Evolutionary conservation across 148 eudicot species (phyloP).

Genomic region (Gaultheria prostrata): DNA sequence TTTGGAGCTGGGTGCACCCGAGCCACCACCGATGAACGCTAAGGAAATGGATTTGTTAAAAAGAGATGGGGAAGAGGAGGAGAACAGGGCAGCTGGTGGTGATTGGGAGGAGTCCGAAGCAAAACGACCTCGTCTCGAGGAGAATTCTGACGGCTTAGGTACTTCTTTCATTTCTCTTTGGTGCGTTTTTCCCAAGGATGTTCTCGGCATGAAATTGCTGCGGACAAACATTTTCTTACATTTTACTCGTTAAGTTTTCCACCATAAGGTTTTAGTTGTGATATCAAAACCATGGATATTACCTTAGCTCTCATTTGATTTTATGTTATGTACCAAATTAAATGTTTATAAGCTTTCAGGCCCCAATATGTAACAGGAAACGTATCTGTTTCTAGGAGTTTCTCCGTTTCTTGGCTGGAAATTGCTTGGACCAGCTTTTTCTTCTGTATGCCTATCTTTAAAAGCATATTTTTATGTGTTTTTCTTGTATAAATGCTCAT

Average conservation of each 20-base stretch:
- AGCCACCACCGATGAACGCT: slow-evolving; percentile 12
- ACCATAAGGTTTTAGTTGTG: neutral
- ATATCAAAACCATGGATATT: neutral
- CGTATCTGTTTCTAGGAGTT: neutral
- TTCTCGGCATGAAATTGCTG: too few relatives aligned
- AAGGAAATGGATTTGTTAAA: slow-evolving; percentile 16
- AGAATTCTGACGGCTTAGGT: slow-evolving; percentile 40
- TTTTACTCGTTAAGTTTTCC: neutral
- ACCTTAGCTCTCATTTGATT: neutral
- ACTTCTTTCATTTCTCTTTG: neutral
- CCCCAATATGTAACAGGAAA: neutral
- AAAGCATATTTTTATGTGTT: neutral
- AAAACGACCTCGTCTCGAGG: slow-evolving; percentile 71
- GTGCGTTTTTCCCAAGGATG: neutral
- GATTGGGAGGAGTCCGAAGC: slow-evolving; percentile 29
- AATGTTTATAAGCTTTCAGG: neutral
- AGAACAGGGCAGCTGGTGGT: slow-evolving; percentile 17
- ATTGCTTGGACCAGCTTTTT: neutral
- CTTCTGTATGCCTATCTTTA: neutral
- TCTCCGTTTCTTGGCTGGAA: neutral
- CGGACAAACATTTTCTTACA: too few relatives aligned
- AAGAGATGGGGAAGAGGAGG: neutral
- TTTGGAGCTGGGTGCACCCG: slow-evolving; percentile 35
- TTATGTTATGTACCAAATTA: neutral
- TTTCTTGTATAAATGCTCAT: neutral